Evolutionary conservation across 441 rosid genomes (phyloP), one percentile per base, ranked within the genome.

Genomic region (Pelargonium cotyledonis): DNA sequence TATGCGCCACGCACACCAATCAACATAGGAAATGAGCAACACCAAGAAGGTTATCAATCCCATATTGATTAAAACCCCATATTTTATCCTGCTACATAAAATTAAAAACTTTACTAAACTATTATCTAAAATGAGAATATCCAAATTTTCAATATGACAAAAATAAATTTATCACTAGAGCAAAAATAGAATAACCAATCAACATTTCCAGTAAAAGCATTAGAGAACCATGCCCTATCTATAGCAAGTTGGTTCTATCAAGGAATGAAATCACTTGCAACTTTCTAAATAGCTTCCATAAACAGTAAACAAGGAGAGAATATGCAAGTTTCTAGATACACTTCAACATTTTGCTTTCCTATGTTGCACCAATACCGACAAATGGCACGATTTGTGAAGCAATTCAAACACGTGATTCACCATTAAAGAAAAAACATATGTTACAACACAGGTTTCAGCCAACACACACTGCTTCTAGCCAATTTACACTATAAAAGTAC

Each of bases 1-100:
- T 57, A 94, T 88, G 85, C 86, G 88, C 99, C 99, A 91, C 6
- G 94, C 95, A 68, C 89, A 88, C 81, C 88, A 89, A 76, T 94
- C 99, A 66, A 85, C 81, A 68, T 85, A 71, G 65, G 86, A 53
- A 76, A 91, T 88, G 70, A 87, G 79, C 23, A 76, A 43, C 0
- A 85, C 75, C 76, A 84, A 64, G 79, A 94, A 91, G 41, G 80
- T 75, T 55, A 89, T 78, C 74, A 94, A 81, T 61, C 85, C 91
- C 66, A 83, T 58, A 74, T 83, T 89, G 73, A 82, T 82, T 61
- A 82, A 74, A 61, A 83, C 72, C 70, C 99, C 97, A 73, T 73
- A 80, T 79, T 84, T 85, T 77, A 81, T 84, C 84, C 97, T 91
- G 97, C 82, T 70, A 65, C 68, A 60, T 62, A 62, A 62, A 62